Evolutionary conservation across 371 early-diverging fungal species (phyloP).

Genomic region (Spiromyces aspiralis): DNA sequence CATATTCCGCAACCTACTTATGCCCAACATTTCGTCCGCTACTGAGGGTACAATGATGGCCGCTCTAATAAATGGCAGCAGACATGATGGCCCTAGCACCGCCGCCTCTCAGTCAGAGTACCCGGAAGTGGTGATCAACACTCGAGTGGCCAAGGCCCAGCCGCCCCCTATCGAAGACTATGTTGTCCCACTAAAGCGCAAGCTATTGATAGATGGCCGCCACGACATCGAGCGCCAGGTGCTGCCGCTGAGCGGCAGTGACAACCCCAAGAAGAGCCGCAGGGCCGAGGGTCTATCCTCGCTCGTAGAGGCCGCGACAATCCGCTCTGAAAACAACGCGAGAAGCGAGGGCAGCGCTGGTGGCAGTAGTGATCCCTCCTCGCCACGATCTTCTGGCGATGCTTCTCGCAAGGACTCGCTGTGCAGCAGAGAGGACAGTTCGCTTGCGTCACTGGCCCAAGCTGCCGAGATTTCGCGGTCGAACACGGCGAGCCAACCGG

Average conservation of each 20-base stretch:
- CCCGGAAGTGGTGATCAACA: no score
- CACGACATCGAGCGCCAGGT: not conserved
- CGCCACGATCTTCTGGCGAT: no score
- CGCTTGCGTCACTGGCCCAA: not conserved
- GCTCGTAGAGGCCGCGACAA: not conserved
- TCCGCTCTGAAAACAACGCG: not conserved
- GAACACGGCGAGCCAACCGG: no score
- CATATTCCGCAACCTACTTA: not conserved
- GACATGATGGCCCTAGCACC: no score
- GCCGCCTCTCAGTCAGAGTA: no score
- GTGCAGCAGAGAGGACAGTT: not conserved
- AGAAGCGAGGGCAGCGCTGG: not conserved
- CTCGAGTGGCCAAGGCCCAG: not conserved
- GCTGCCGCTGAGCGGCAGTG: not conserved
- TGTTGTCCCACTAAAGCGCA: not conserved
- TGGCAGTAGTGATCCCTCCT: not conserved
- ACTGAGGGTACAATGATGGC: not conserved
- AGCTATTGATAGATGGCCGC: no score
- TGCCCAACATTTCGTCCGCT: not conserved
- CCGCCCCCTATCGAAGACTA: not conserved
- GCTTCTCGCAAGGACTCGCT: not conserved
- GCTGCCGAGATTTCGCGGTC: constrained; percentile 1
- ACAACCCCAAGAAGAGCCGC: not conserved
- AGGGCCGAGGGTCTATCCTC: not conserved
- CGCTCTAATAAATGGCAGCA: no score